A percentile compares a stretch with the other conserved stretches of the same genome.
These are phyloP conservation scores for Hyaloperonospora brassicae DNA, from an alignment of 352 stramenopile species.

Conservation along the genomic window DNA sequence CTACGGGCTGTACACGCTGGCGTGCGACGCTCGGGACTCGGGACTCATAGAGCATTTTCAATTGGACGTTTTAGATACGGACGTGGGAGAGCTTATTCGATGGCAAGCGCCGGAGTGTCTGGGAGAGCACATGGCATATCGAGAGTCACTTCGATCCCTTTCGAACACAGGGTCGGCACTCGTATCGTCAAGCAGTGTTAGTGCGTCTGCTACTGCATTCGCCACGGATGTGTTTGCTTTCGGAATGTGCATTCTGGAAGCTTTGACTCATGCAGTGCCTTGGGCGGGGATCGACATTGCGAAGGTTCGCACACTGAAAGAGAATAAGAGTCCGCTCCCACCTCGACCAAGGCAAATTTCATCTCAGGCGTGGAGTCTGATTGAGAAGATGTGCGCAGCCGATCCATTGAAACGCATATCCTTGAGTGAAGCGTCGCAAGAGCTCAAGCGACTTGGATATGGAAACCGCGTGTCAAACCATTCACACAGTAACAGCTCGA, in stretches of 20 bases:
- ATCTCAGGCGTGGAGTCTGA: constrained; percentile 38
- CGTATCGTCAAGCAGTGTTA: constrained; percentile 8
- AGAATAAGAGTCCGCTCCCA: constrained; percentile 39
- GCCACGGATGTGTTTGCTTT: constrained; percentile 61
- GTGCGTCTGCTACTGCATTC: constrained; percentile 29
- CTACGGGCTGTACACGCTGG: constrained; percentile 39
- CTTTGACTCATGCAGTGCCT: constrained; percentile 39
- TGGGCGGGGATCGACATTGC: constrained; percentile 40
- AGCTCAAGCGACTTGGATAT: constrained; percentile 45
- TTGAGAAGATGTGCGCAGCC: constrained; percentile 55
- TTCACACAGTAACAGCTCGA: constrained; percentile 18
- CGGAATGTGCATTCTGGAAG: constrained; percentile 75
- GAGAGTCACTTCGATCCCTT: constrained; percentile 22
- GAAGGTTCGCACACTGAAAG: constrained; percentile 49
- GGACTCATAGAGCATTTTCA: constrained; percentile 32
- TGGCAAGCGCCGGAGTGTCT: constrained; percentile 67
- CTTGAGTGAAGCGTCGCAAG: constrained; percentile 37
- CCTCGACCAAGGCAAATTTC: constrained; percentile 39
- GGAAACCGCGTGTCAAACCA: constrained; percentile 17
- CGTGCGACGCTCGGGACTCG: constrained; percentile 30
- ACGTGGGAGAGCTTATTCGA: constrained; percentile 43
- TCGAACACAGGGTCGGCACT: constrained; percentile 12
- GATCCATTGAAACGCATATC: constrained; percentile 41
- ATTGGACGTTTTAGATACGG: constrained; percentile 23
- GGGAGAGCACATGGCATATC: constrained; percentile 26